Percentiles rank a stretch among this genome's conserved stretches.
These are phyloP conservation scores for Colletotrichum zoysiae DNA, from an alignment of 2,329 filamentous ascomycete species.

Conservation along the genomic window DNA sequence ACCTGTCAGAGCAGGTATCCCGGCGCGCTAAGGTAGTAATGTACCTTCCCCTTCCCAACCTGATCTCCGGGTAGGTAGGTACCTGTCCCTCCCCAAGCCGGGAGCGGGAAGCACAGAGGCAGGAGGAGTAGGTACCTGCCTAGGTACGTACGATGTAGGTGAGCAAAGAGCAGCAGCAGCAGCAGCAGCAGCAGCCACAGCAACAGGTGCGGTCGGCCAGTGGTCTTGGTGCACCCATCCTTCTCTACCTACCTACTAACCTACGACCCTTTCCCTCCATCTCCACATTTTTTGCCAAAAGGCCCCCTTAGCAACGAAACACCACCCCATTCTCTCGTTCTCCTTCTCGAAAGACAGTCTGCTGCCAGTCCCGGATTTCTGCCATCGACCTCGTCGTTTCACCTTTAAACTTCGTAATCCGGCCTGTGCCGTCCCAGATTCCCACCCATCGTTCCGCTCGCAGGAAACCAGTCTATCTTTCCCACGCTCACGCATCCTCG, in stretches of 20 bases:
- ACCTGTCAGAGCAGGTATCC: conserved; percentile 21
- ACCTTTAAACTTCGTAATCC: conserved; percentile 42
- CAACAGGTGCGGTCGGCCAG: background rate
- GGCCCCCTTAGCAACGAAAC: conserved; percentile 42
- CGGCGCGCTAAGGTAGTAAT: conserved; percentile 1
- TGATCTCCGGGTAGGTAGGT: background rate
- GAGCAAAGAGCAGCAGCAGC: background rate
- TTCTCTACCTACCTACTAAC: background rate
- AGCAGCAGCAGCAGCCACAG: background rate
- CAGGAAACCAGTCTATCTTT: conserved; percentile 21
- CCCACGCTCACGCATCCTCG: conserved; percentile 15
- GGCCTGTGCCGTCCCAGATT: conserved; percentile 42
- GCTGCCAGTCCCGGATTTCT: conserved; percentile 42
- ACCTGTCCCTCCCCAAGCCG: background rate
- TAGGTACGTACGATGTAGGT: no score
- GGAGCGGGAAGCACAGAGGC: background rate
- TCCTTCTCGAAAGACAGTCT: conserved; percentile 42
- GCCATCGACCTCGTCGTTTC: conserved; percentile 42
- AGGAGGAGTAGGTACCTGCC: background rate
- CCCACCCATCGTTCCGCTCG: conserved; percentile 38
- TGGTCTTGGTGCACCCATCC: conserved; percentile 1
- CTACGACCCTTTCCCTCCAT: conserved; percentile 39
- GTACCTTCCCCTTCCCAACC: conserved; percentile 6
- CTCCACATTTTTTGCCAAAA: conserved; percentile 42
- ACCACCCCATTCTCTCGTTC: conserved; percentile 42